Evolutionary conservation across 2,329 filamentous ascomycete species (phyloP).

Genomic region (Trichoderma arundinaceum): DNA sequence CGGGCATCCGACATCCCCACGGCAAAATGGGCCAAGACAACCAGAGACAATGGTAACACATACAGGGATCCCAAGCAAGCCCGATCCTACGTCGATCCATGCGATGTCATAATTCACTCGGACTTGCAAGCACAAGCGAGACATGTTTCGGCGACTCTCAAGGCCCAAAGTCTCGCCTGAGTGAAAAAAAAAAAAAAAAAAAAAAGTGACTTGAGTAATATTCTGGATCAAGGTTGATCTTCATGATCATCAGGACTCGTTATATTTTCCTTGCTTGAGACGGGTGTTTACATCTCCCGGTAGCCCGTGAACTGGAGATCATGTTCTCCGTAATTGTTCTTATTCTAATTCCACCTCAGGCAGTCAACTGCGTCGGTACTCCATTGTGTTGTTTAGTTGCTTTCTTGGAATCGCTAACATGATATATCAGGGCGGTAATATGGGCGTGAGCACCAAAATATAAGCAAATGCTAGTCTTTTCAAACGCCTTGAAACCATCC

Average conservation of each 20-base stretch:
- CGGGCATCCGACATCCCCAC: not conserved
- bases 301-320: too few relatives aligned
- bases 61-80: not conserved
- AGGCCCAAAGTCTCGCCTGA: too few relatives aligned
- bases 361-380: not conserved
- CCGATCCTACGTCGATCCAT: not conserved
- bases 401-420: not conserved
- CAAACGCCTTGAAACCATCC: slow-evolving; percentile 7
- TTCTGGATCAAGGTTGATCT: too few relatives aligned
- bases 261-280: too few relatives aligned
- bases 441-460: slow-evolving; percentile 8
- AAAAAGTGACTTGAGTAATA: too few relatives aligned
- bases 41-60: too few relatives aligned
- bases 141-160: too few relatives aligned
- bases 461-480: slow-evolving; percentile 7
- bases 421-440: not conserved
- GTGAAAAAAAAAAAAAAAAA: too few relatives aligned
- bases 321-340: not conserved
- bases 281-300: too few relatives aligned
- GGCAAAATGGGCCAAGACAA: not conserved
- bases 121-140: too few relatives aligned
- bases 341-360: not conserved
- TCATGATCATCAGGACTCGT: too few relatives aligned
- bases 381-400: not conserved
- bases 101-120: not conserved